Percentiles rank a stretch among this genome's conserved stretches.
Conservation (phyloP, 768 basidiomycete genomes). For the Boletus tylopilopsis region DNA sequence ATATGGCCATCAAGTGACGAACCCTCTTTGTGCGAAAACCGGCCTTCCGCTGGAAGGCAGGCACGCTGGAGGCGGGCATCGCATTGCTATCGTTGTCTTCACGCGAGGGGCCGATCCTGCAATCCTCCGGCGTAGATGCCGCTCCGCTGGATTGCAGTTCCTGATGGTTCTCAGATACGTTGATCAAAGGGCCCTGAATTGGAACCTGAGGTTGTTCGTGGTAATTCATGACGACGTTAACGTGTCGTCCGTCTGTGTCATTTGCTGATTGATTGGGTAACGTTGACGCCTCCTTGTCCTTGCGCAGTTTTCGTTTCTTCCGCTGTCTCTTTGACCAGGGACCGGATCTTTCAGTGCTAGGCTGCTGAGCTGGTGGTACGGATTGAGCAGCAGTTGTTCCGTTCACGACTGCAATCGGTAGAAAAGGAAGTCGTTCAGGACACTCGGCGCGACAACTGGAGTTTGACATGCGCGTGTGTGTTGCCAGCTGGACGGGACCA, state of each 20-base stretch:
- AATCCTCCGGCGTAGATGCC: neutral
- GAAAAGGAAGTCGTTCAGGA: neutral
- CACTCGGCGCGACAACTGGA: neutral
- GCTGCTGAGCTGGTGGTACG: neutral
- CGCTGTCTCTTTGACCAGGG: slow-evolving; percentile 7
- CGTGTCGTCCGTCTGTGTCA: neutral
- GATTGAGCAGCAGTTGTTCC: neutral
- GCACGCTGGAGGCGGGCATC: neutral
- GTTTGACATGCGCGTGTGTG: neutral
- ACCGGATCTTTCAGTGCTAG: neutral
- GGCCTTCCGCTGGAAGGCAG: slow-evolving; percentile 11
- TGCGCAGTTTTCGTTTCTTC: slow-evolving; percentile 15
- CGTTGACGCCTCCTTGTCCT: slow-evolving; percentile 2
- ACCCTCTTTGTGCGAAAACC: slow-evolving; percentile 29
- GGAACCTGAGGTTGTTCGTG: slow-evolving; percentile 3
- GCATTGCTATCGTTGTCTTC: neutral
- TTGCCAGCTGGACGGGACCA: neutral
- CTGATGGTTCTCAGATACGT: neutral
- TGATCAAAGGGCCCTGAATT: neutral
- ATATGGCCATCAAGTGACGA: slow-evolving; percentile 1
- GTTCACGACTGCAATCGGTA: neutral
- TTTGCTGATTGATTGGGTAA: neutral
- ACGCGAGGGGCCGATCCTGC: neutral
- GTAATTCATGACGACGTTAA: neutral
- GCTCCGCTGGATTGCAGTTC: neutral